Evolutionary conservation across 1,284 basidiomycete genomes (phyloP).

Genomic region (Pyrrhoderma lamaoense): DNA sequence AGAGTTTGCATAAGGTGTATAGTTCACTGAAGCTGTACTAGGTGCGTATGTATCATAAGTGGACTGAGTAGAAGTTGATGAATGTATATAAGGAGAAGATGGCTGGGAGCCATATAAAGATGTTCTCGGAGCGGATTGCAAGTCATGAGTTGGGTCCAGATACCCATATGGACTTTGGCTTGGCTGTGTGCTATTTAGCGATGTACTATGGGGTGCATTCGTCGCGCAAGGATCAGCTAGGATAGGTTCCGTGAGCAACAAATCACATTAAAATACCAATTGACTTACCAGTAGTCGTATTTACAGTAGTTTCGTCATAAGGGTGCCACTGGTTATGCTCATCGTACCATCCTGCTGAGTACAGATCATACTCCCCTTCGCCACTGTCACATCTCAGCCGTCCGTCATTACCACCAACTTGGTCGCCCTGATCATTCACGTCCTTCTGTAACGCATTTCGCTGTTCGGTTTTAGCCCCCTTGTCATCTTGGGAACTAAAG

Average conservation of each 20-base stretch:
- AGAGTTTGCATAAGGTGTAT: background rate
- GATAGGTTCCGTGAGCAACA: background rate
- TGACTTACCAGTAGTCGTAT: background rate
- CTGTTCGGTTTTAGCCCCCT: background rate
- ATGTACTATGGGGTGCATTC: background rate
- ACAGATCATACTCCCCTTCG: slow-evolving; percentile 20
- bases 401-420: slow-evolving; percentile 6
- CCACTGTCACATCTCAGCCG: slow-evolving; percentile 17
- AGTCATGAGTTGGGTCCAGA: background rate
- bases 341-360: slow-evolving; percentile 26
- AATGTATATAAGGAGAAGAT: background rate
- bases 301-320: slow-evolving; percentile 21
- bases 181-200: background rate
- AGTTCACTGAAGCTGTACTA: slow-evolving; percentile 16
- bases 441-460: slow-evolving; percentile 1
- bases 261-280: background rate
- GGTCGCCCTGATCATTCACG: slow-evolving; percentile 7
- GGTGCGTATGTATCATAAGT: slow-evolving; percentile 15
- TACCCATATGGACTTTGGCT: background rate
- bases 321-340: slow-evolving; percentile 24
- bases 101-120: slow-evolving; percentile 4
- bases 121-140: background rate
- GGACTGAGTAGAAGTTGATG: slow-evolving; percentile 1
- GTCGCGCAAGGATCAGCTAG: background rate
- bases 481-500: background rate